Conservation (phyloP, 148 eudicot species). For the Chenopodium formosanum region DNA sequence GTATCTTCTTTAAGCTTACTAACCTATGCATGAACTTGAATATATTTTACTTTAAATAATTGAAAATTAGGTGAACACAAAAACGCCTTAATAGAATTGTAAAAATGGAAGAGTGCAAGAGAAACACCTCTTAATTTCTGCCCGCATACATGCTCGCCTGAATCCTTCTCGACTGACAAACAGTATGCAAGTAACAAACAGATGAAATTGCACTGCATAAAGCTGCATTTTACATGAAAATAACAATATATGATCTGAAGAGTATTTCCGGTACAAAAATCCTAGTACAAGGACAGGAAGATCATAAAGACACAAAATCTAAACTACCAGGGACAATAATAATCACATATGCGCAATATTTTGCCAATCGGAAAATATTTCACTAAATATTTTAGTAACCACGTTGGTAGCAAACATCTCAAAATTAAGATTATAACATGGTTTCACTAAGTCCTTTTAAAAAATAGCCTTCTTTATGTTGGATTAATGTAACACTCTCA, state of each 20-base stretch:
- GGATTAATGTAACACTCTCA: not conserved
- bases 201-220: slow-evolving; percentile 94
- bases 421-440: not conserved
- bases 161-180: slow-evolving; percentile 98
- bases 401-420: not conserved
- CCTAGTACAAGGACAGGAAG: not conserved
- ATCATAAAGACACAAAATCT: not conserved
- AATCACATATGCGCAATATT: too few species aligned
- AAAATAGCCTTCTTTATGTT: not conserved
- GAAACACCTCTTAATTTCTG: slow-evolving; percentile 63
- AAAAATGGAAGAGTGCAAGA: slow-evolving; percentile 12
- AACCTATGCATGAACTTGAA: too few species aligned
- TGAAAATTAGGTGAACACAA: too few species aligned
- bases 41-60: too few species aligned
- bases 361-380: not conserved
- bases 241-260: not conserved
- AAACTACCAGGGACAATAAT: not conserved
- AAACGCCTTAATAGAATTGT: too few species aligned
- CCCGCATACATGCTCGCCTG: slow-evolving; percentile 94
- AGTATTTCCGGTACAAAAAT: not conserved
- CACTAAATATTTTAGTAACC: not conserved
- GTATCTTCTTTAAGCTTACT: too few species aligned
- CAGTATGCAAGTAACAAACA: slow-evolving; percentile 79
- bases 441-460: not conserved
- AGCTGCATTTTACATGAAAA: slow-evolving; percentile 49